A percentile compares a stretch with the other conserved stretches of the same genome.
Evolutionary conservation across 2,329 filamentous ascomycete species (phyloP).

Genomic region (Paraconiothyrium sp.): DNA sequence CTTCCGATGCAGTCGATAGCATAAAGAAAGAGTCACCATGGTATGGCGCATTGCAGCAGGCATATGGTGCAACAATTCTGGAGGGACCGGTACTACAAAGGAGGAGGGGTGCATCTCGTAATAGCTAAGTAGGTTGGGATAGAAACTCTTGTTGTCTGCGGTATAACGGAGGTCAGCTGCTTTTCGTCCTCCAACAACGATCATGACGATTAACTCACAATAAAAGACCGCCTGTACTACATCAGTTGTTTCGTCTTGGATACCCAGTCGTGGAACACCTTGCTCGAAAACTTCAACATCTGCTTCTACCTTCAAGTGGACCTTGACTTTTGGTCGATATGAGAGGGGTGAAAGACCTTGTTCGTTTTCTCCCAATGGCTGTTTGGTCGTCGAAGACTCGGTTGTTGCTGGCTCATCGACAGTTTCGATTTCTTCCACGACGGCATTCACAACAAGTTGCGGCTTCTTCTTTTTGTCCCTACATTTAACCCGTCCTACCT

Average conservation of each 20-base stretch:
- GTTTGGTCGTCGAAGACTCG: not conserved
- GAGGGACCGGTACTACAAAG: not conserved
- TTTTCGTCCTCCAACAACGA: not conserved
- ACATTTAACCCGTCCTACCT: not conserved
- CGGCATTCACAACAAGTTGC: not conserved
- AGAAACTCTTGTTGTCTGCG: slow-evolving; percentile 2
- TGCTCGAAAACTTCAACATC: not conserved
- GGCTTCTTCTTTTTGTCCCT: not conserved
- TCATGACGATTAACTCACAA: not conserved
- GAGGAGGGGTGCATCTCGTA: not conserved
- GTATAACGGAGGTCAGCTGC: not conserved
- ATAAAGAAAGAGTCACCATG: not conserved
- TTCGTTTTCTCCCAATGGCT: not conserved
- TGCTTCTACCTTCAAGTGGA: not conserved
- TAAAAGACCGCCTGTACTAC: slow-evolving; percentile 8
- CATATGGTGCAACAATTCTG: not conserved
- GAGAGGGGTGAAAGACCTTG: not conserved
- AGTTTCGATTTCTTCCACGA: not conserved
- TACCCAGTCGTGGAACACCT: not conserved
- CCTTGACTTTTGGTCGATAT: not conserved
- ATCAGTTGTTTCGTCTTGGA: slow-evolving; percentile 3
- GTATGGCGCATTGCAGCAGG: slow-evolving; percentile 3
- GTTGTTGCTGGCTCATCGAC: not conserved
- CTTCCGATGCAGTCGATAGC: slow-evolving; percentile 1
- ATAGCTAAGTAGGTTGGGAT: not conserved